These are phyloP conservation scores for Zarea fungicola DNA, from an alignment of 2,329 filamentous ascomycete genomes.

Conservation along the genomic window DNA sequence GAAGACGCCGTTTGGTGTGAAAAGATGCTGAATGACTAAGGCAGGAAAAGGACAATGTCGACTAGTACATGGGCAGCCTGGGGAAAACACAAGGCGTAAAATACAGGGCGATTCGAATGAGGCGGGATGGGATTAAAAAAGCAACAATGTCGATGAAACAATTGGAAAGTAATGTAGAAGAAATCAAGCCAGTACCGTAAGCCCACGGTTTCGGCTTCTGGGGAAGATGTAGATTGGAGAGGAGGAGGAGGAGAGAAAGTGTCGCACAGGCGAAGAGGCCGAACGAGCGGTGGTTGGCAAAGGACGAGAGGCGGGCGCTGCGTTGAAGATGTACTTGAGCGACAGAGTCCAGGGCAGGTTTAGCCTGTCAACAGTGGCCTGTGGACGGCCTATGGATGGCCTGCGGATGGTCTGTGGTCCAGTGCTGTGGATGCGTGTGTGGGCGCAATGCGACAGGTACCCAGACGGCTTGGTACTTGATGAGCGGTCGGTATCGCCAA, in stretches of 20 bases:
- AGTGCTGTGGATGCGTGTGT: background rate
- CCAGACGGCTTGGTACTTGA: background rate
- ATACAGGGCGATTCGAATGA: conserved; percentile 7
- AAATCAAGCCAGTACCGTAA: conserved; percentile 5
- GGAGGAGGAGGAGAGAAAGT: background rate
- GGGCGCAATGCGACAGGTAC: background rate
- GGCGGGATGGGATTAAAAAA: background rate
- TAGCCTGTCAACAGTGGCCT: too few species aligned
- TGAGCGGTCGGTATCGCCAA: too few species aligned
- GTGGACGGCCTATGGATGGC: too few species aligned
- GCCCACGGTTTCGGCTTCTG: conserved; percentile 6
- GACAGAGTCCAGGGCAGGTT: too few species aligned
- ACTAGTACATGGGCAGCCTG: conserved; percentile 1
- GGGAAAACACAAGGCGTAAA: conserved; percentile 1
- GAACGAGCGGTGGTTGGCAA: conserved; percentile 11
- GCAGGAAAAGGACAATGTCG: background rate
- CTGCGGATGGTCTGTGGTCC: background rate
- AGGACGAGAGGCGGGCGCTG: conserved; percentile 11
- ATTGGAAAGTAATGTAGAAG: background rate
- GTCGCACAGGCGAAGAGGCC: conserved; percentile 11
- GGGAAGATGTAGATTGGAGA: background rate
- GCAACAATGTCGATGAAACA: background rate
- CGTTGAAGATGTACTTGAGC: conserved; percentile 13
- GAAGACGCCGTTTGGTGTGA: background rate
- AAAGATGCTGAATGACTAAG: conserved; percentile 2